Conservation (phyloP, 1,139 yeast species). For the Williopsis jadinii region DNA sequence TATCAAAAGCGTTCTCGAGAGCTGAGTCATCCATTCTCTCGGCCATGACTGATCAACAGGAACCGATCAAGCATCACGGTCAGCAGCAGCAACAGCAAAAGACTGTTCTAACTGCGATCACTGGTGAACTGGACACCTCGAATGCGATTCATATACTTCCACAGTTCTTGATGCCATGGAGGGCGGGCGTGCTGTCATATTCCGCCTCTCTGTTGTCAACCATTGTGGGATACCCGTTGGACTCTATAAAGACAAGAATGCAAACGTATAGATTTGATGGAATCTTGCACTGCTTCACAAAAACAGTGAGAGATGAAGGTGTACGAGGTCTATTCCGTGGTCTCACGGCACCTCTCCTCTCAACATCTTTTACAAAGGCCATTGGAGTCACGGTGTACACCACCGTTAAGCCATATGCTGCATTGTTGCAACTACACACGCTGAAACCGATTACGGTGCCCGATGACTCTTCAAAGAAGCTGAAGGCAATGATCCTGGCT, state of each 20-base stretch:
- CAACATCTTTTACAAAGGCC: conserved; percentile 61
- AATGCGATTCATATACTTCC: conserved; percentile 44
- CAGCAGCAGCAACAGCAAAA: too few species aligned
- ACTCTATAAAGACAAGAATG: conserved; percentile 77
- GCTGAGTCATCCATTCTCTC: too few species aligned
- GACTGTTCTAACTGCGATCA: conserved; percentile 25
- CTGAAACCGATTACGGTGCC: conserved; percentile 13
- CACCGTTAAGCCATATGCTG: conserved; percentile 43
- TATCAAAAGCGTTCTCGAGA: too few species aligned
- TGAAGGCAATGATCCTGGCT: conserved; percentile 22
- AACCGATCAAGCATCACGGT: too few species aligned
- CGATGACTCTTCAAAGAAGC: conserved; percentile 3
- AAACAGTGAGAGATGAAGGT: conserved; percentile 60
- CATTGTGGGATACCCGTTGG: conserved; percentile 75
- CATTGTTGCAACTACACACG: conserved; percentile 20
- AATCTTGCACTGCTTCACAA: conserved; percentile 50
- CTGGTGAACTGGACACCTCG: conserved; percentile 27
- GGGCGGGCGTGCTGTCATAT: conserved; percentile 54
- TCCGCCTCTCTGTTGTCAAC: conserved; percentile 63
- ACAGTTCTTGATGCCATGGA: conserved; percentile 41
- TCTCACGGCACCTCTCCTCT: conserved; percentile 60
- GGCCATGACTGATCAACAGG: too few species aligned
- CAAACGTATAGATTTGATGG: conserved; percentile 67
- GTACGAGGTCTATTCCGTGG: conserved; percentile 71
- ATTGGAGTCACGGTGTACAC: conserved; percentile 64